Evolutionary conservation across 768 basidiomycete genomes (phyloP), one percentile per base, ranked within the genome.

Genomic region (Chlorophyllum brunneum): DNA sequence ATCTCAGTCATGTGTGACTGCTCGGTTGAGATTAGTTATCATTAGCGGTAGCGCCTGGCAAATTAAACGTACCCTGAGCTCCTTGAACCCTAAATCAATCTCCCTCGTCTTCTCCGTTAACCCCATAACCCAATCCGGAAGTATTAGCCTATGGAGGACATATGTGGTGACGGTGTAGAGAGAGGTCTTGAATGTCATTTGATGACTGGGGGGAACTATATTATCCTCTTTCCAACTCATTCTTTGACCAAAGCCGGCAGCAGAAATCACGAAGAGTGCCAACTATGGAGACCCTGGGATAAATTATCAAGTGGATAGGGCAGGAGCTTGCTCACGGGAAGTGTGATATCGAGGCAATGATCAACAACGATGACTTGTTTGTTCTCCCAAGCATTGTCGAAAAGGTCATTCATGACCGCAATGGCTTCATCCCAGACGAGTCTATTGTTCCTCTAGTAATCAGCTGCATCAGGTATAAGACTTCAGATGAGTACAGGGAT

Each of bases 191-290:
- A 77, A 79, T 3, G 72, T 63, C 59, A 78, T 59, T 38, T 63
- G 50, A 50, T 81, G 76, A 7, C 76, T 75, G 4, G 67, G 49
- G 1, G 77, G 71, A 8, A 62, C 44, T 2, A 65, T 46, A 9
- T 48, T 57, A 6, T 69, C 63, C 22, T 76, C 73, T 11, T 61
- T 58, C 77, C 75, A 80, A 5, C 73, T 68, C 41, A 78, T 70
- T 27, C 61, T 65, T 18, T 67, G 69, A 2, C 80, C 79, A 56
- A 81, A 82, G 2, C 77, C 70, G 70, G 54, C 20, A 23, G 33
- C 69, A 26, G 78, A 67, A 39, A 82, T 78, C 26, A 80, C 69
- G 41, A 76, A 74, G 4, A 82, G 69, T 0, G 80, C 72, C 23
- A 80, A 71, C 80, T 81, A 27, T 7, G 18, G 18, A 9, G 26